A percentile compares a stretch with the other conserved stretches of the same genome.
phyloP scores from a whole-genome alignment of 352 stramenopile species.

The Globisporangium megalacanthum region DNA sequence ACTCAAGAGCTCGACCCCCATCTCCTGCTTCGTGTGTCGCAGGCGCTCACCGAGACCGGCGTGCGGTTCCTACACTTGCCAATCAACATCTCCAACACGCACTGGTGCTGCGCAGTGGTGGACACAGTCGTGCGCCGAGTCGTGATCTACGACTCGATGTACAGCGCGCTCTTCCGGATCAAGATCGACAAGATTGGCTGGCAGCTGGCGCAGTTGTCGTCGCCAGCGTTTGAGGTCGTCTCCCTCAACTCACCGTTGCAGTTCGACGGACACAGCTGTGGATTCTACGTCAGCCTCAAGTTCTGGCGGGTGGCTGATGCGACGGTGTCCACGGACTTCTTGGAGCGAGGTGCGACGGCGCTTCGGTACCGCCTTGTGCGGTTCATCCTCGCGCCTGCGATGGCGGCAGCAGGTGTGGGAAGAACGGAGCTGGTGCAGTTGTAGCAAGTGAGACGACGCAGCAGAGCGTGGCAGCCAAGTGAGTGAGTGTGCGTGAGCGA shows the following conservation, averaged over 20 bases:
- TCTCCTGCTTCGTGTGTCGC: background rate
- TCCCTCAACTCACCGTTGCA: background rate
- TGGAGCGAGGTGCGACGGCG: too few species aligned
- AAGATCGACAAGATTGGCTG: too few species aligned
- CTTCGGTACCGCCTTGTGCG: too few species aligned
- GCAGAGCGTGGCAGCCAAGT: too few species aligned
- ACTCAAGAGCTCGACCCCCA: background rate
- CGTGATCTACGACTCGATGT: background rate
- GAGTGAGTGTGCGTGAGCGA: too few species aligned
- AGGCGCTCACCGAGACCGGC: background rate
- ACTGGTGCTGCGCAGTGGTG: background rate
- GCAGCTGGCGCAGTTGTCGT: too few species aligned
- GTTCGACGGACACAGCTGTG: too few species aligned
- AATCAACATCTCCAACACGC: background rate
- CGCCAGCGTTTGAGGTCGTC: background rate
- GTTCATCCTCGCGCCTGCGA: too few species aligned
- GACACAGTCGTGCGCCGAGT: background rate
- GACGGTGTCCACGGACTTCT: too few species aligned
- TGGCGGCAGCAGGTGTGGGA: too few species aligned
- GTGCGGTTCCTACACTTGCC: background rate
- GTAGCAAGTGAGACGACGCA: too few species aligned
- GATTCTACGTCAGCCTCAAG: background rate
- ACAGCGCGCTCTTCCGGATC: background rate
- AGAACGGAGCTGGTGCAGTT: too few species aligned
- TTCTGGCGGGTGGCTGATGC: background rate